Evolutionary conservation across 805 yeast genomes (phyloP).

Genomic region (Metschnikowia hibisci): DNA sequence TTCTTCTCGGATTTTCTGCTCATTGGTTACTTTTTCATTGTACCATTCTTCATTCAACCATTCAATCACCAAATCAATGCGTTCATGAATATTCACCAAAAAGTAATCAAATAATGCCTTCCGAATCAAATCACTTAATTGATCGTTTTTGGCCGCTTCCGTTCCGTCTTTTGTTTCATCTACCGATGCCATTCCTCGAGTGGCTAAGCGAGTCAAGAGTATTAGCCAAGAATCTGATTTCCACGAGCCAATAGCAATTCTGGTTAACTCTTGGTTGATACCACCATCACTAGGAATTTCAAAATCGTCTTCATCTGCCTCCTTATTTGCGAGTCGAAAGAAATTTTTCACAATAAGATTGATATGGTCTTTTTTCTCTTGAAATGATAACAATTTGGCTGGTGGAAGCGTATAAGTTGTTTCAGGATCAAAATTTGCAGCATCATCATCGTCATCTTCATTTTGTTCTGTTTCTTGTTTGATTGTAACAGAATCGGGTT

Average conservation of each 20-base stretch:
- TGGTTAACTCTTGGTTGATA: conserved; percentile 51
- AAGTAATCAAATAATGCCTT: conserved; percentile 69
- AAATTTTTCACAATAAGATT: conserved; percentile 56
- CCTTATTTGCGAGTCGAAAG: conserved; percentile 43
- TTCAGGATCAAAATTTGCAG: conserved; percentile 35
- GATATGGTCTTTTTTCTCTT: conserved; percentile 56
- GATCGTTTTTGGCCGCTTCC: conserved; percentile 28
- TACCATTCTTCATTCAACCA: conserved; percentile 98
- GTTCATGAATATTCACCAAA: conserved; percentile 62
- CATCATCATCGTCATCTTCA: conserved; percentile 19
- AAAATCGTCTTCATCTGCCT: conserved; percentile 10
- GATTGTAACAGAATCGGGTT: conserved; percentile 7
- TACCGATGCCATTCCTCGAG: conserved; percentile 62
- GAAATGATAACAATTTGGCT: conserved; percentile 49
- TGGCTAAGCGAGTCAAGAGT: conserved; percentile 69
- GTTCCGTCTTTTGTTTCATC: conserved; percentile 20
- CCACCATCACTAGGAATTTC: conserved; percentile 20
- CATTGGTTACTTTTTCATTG: conserved; percentile 46
- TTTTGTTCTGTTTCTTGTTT: conserved; percentile 16
- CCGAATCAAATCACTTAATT: conserved; percentile 59
- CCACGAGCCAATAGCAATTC: conserved; percentile 50
- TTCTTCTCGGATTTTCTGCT: conserved; percentile 23
- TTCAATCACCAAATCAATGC: conserved; percentile 73
- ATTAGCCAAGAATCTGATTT: conserved; percentile 70
- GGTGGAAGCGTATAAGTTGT: conserved; percentile 51